Evolutionary conservation across 495 filamentous ascomycete genomes (phyloP).

Genomic region (Tuber microsphaerosporum): DNA sequence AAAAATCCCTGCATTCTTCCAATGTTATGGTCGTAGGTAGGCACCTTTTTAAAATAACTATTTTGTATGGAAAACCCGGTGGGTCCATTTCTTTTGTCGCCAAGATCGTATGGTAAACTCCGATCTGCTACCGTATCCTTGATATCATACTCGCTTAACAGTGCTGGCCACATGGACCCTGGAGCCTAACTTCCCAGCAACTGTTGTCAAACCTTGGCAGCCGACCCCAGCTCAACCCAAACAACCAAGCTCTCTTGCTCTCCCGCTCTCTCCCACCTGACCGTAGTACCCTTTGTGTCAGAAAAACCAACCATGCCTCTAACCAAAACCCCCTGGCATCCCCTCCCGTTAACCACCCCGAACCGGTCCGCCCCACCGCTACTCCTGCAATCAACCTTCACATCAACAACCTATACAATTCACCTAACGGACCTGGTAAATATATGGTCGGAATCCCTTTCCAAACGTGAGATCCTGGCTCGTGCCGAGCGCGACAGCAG

Average conservation of each 20-base stretch:
- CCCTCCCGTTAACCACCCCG: conserved; percentile 27
- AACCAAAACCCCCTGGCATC: conserved; percentile 32
- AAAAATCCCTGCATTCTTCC: too few species aligned
- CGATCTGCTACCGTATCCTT: too few species aligned
- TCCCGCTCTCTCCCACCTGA: neutral
- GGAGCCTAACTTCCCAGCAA: too few species aligned
- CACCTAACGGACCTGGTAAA: conserved; percentile 75
- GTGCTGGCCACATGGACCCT: too few species aligned
- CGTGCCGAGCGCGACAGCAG: conserved; percentile 61
- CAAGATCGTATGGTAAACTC: too few species aligned
- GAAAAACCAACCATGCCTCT: conserved; percentile 1
- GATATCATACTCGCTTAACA: too few species aligned
- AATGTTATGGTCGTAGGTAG: too few species aligned
- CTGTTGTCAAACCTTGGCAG: too few species aligned
- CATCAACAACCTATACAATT: conserved; percentile 57
- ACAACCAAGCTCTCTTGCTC: neutral
- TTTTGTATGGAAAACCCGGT: too few species aligned
- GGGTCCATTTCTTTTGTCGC: too few species aligned
- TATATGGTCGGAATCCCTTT: conserved; percentile 72
- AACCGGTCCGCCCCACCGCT: conserved; percentile 47
- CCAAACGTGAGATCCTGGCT: conserved; percentile 55
- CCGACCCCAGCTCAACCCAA: too few species aligned
- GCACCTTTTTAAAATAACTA: too few species aligned
- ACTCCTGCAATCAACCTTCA: conserved; percentile 51
- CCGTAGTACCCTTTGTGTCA: neutral